These are phyloP conservation scores for Plasmodium cynomolgi DNA, from an alignment of 169 alveolate genomes.

Conservation along the genomic window DNA sequence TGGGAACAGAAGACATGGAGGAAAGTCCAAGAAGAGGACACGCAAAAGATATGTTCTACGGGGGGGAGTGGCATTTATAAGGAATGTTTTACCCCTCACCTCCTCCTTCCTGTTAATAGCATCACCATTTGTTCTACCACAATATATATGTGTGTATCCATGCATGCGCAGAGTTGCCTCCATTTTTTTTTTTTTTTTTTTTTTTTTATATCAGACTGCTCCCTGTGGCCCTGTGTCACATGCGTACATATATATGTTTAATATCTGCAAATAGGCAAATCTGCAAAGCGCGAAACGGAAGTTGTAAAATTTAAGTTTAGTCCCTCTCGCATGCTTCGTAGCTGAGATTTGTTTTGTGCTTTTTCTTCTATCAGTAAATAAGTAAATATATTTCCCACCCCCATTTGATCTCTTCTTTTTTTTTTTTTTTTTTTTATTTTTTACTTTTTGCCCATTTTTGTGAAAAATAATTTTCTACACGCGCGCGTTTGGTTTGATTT, in stretches of 20 bases:
- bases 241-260: neutral
- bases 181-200: too few species aligned
- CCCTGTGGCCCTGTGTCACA: neutral
- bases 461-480: neutral
- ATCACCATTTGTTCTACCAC: neutral
- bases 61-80: too few species aligned
- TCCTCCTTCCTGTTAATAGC: neutral
- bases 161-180: neutral
- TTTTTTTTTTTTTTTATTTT: neutral
- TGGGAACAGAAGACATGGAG: neutral
- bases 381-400: neutral
- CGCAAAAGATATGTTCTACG: too few species aligned
- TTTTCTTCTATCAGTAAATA: neutral
- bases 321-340: neutral
- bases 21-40: neutral
- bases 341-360: neutral
- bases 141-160: neutral
- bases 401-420: neutral
- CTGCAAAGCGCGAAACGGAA: neutral
- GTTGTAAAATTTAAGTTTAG: neutral
- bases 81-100: too few species aligned
- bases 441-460: neutral
- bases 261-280: neutral
- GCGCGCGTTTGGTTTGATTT: neutral
- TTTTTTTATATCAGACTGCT: neutral